phyloP scores from a whole-genome alignment of 2,329 filamentous ascomycete genomes.

The Shiraia bambusicola region DNA sequence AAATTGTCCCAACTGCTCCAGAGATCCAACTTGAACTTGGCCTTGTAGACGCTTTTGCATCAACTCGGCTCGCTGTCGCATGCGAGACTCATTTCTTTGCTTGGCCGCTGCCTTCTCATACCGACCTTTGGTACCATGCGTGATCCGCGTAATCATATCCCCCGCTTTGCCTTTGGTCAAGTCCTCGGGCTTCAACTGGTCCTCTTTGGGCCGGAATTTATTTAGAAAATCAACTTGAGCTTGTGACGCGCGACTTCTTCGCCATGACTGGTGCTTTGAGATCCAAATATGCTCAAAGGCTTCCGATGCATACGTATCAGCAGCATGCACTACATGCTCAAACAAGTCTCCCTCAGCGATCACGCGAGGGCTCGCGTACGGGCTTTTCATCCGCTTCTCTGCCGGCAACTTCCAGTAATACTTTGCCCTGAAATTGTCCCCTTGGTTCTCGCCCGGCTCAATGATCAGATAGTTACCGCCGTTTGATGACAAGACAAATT shows the following conservation, averaged over 20 bases:
- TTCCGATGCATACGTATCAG: conserved; percentile 74
- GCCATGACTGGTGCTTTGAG: conserved; percentile 67
- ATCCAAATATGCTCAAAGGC: conserved; percentile 70
- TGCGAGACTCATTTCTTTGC: conserved; percentile 27
- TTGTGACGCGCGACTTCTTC: conserved; percentile 61
- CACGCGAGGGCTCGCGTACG: conserved; percentile 68
- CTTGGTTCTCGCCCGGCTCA: conserved; percentile 46
- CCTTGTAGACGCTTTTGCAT: conserved; percentile 45
- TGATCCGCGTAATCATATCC: conserved; percentile 92
- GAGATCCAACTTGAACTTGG: conserved; percentile 53
- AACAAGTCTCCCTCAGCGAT: conserved; percentile 69
- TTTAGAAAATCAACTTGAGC: conserved; percentile 70
- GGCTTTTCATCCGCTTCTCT: conserved; percentile 46
- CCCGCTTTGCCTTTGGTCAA: conserved; percentile 78
- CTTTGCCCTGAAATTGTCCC: conserved; percentile 43
- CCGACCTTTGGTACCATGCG: conserved; percentile 72
- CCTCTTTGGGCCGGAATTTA: conserved; percentile 58
- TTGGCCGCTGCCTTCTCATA: conserved; percentile 42
- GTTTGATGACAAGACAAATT: conserved; percentile 68
- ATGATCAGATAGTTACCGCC: conserved; percentile 63
- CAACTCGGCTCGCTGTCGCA: conserved; percentile 52
- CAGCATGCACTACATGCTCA: conserved; percentile 75
- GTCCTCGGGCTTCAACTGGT: conserved; percentile 56
- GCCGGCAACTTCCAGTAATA: conserved; percentile 47
- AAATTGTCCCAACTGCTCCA: conserved; percentile 11